Conservation (phyloP, 1,284 basidiomycete genomes). For the Trichosporon faecale region DNA sequence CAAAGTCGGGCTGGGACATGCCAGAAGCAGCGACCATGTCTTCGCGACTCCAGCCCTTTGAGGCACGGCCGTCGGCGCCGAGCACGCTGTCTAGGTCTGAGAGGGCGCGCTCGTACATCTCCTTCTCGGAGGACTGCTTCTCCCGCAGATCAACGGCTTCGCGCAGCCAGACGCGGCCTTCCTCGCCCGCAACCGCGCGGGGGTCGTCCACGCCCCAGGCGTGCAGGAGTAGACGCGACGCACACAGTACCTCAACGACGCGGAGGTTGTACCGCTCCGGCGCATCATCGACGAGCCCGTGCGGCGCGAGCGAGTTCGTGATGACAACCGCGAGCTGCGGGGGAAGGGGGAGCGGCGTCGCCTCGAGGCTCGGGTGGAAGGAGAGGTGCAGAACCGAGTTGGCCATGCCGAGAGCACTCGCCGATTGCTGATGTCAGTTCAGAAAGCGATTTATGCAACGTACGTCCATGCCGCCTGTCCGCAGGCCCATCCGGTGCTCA, state of each 20-base stretch:
- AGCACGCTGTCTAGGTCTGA: constrained; percentile 26
- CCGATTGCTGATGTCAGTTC: constrained; percentile 61
- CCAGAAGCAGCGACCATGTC: constrained; percentile 70
- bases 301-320: constrained; percentile 79
- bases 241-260: constrained; percentile 78
- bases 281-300: constrained; percentile 72
- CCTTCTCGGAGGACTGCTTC: constrained; percentile 38
- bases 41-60: constrained; percentile 53
- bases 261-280: constrained; percentile 79
- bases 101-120: constrained; percentile 23
- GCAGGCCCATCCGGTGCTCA: constrained; percentile 71
- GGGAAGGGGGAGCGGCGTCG: constrained; percentile 56
- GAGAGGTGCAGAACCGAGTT: constrained; percentile 71
- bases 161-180: constrained; percentile 32
- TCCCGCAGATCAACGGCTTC: constrained; percentile 59
- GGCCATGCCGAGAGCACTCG: constrained; percentile 68
- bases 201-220: constrained; percentile 56
- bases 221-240: constrained; percentile 67
- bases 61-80: constrained; percentile 29
- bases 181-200: constrained; percentile 16
- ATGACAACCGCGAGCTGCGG: constrained; percentile 62
- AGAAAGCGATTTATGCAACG: constrained; percentile 28
- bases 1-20: constrained; percentile 60
- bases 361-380: constrained; percentile 72
- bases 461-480: constrained; percentile 56